Conservation (phyloP, 495 filamentous ascomycete species). For the Aspergillus ellipticus region DNA sequence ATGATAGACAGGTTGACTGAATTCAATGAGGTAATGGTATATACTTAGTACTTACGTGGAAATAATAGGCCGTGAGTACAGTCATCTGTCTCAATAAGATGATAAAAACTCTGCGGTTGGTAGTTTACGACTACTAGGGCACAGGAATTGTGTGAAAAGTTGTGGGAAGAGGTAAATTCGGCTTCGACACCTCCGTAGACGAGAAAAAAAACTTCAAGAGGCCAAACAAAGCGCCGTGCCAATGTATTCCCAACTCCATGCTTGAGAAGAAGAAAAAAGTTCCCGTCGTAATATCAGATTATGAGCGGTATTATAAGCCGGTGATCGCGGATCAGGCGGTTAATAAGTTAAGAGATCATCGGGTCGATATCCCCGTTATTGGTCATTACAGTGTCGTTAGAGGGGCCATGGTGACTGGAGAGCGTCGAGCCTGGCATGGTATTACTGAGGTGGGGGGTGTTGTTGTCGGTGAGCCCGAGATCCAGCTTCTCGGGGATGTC, state of each 20-base stretch:
- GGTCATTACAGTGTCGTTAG: conserved; percentile 41
- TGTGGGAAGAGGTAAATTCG: too few relatives aligned
- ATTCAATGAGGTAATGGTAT: too few relatives aligned
- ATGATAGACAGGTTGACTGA: neutral
- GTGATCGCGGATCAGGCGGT: neutral
- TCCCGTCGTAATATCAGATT: neutral
- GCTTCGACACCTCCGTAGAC: too few relatives aligned
- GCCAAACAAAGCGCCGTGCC: too few relatives aligned
- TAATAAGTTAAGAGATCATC: conserved; percentile 51
- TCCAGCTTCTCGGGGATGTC: conserved; percentile 70
- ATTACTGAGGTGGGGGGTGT: conserved; percentile 24
- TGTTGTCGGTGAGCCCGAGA: conserved; percentile 57
- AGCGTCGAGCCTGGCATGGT: conserved; percentile 24
- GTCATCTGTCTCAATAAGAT: too few relatives aligned
- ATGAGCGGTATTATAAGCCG: neutral
- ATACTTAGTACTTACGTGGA: too few relatives aligned
- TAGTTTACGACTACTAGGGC: too few relatives aligned
- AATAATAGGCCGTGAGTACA: too few relatives aligned
- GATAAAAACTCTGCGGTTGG: too few relatives aligned
- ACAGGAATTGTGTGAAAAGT: too few relatives aligned
- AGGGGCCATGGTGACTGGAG: conserved; percentile 23
- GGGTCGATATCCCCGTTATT: conserved; percentile 51
- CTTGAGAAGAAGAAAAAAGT: neutral
- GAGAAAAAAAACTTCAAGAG: too few relatives aligned
- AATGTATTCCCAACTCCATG: neutral